Base-by-base conservation (phyloP, 305 asterid genomes). In the Withania somnifera region DNA sequence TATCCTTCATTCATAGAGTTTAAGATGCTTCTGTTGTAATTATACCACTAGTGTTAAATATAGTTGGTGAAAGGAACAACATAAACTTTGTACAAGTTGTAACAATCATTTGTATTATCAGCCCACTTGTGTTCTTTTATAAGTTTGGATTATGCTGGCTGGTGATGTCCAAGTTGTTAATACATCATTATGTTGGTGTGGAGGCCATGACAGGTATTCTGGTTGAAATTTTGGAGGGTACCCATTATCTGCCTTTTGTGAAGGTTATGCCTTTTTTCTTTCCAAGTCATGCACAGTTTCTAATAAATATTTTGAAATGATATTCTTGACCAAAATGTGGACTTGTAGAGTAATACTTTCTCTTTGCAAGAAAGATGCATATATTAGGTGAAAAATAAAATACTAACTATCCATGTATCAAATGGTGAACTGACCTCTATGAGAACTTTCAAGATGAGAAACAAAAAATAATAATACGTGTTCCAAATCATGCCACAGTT, bases 31-130 rank as follows among this genome's bases (percentile, higher is more conserved):
- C 75, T 24, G 66, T 80, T 71, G 77, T 78, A 82, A 79, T 82
- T 79, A 54, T 8, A n/a, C n/a, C 17, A 53, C 67, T 53, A 60
- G 28, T 61, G 64, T 75, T 38, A 11, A 52, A 13, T 64, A 26
- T 53, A 32, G 13, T 32, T 79, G 53, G 75, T 82, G 60, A 71
- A 79, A 61, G 79, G 77, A 85, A 66, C 45, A 73, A 52, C 50
- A 50, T 75, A 50, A 28, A 50, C 61, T 2, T 4, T 17, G 45
- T 50, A 50, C n/a, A 15, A 50, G 79, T 69, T 47, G 60, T 45
- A 26, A 73, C 60, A 45, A 4, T 60, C 60, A 15, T 28, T 75
- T 50, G 61, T 50, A 32, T 30, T 17, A 50, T 50, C 60, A 75
- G 22, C 40, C 61, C 45, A 47, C n/a, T n/a, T n/a, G 61, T 50